Percentiles rank a stretch among this genome's conserved stretches.
Conservation (phyloP, 805 yeast species). For the Hanseniaspora vineae region DNA sequence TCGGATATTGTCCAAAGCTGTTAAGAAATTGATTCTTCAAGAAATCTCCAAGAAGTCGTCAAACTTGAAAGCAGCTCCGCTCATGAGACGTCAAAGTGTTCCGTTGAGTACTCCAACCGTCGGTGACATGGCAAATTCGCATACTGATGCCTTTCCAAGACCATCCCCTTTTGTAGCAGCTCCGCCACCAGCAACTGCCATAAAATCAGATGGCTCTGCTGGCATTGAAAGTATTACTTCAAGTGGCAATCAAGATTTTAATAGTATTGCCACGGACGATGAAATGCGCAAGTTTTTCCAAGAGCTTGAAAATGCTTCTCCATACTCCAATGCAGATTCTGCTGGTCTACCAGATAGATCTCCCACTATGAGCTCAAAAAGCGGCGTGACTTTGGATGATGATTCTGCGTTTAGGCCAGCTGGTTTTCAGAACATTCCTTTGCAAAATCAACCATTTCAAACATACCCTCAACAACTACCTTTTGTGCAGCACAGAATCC, state of each 20-base stretch:
- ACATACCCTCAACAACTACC: too few species aligned
- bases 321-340: background rate
- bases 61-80: too few species aligned
- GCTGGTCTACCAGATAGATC: background rate
- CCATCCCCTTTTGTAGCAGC: too few species aligned
- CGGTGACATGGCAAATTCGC: too few species aligned
- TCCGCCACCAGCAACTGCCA: too few species aligned
- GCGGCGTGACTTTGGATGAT: constrained; percentile 7
- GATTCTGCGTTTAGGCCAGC: background rate
- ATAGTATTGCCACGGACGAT: constrained; percentile 7
- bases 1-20: constrained; percentile 59
- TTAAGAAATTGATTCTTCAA: constrained; percentile 29
- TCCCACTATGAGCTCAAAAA: background rate
- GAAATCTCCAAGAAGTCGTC: background rate
- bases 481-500: too few species aligned
- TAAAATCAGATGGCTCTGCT: too few species aligned
- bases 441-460: too few species aligned
- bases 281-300: constrained; percentile 34
- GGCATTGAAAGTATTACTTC: background rate
- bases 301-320: constrained; percentile 26
- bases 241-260: constrained; percentile 1
- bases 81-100: too few species aligned
- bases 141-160: too few species aligned
- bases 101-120: too few species aligned
- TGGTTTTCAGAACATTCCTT: background rate